Conservation (phyloP, 23 red algal genomes). For the Chondrus crispus region DNA sequence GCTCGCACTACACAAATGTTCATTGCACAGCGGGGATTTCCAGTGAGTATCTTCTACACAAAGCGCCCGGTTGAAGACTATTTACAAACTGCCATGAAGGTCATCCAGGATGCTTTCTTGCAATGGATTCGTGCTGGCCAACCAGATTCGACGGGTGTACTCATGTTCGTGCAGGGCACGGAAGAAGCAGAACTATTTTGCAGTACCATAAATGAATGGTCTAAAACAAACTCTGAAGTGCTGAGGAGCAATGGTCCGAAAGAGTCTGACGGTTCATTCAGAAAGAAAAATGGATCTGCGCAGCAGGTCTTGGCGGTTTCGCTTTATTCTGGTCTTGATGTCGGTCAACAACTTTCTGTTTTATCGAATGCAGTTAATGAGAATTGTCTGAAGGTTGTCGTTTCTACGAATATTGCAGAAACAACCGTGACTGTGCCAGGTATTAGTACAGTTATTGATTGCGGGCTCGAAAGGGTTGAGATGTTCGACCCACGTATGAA, state of each 20-base stretch:
- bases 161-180: neutral
- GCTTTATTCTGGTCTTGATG: neutral
- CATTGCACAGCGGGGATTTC: neutral
- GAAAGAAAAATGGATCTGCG: neutral
- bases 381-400: neutral
- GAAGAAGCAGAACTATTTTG: neutral
- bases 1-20: neutral
- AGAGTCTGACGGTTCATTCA: too few species aligned
- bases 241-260: neutral
- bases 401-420: neutral
- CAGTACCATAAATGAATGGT: neutral
- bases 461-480: neutral
- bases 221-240: neutral
- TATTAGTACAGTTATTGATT: neutral
- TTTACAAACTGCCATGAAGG: neutral
- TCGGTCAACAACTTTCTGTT: neutral
- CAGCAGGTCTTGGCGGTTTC: neutral
- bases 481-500: neutral
- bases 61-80: neutral
- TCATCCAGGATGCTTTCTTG: neutral
- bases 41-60: neutral
- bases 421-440: neutral
- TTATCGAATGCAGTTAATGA: neutral
- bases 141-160: neutral
- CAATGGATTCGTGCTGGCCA: neutral